phyloP scores from a whole-genome alignment of 176 grass and related monocot species.

The Eremochloa ophiuroides region DNA sequence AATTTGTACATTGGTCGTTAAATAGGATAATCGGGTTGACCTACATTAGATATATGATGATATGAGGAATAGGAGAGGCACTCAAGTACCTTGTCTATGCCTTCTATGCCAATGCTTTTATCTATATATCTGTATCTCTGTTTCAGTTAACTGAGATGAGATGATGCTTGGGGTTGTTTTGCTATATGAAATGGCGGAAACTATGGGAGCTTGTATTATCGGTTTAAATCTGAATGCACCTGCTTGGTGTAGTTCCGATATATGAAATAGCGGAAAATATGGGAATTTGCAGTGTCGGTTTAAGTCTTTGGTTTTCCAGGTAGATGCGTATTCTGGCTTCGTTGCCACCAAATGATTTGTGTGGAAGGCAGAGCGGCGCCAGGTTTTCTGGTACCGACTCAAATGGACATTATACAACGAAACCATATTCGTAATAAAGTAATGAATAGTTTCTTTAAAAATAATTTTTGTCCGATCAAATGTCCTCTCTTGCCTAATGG shows the following conservation, averaged over 20 bases:
- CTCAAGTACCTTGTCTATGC: not conserved
- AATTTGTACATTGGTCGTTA: slow-evolving; percentile 42
- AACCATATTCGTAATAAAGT: too few relatives aligned
- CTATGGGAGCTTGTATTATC: not conserved
- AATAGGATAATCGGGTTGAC: slow-evolving; percentile 1
- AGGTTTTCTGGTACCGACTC: too few relatives aligned
- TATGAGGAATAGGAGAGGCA: not conserved
- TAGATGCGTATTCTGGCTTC: not conserved
- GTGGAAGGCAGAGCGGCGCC: not conserved
- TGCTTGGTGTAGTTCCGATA: too few relatives aligned
- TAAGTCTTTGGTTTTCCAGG: too few relatives aligned
- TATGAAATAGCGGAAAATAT: too few relatives aligned
- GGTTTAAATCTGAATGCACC: not conserved
- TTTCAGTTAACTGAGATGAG: not conserved
- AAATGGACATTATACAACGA: too few relatives aligned
- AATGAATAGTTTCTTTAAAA: too few relatives aligned
- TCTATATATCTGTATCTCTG: not conserved
- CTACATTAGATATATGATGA: slow-evolving; percentile 9
- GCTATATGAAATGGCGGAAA: not conserved
- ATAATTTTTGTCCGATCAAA: too few relatives aligned
- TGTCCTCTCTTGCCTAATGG: too few relatives aligned
- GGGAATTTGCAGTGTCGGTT: too few relatives aligned
- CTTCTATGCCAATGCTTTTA: not conserved
- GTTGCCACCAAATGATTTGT: not conserved
- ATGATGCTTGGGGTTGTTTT: not conserved